A percentile compares a stretch with the other conserved stretches of the same genome.
Conservation (phyloP, 2,329 filamentous ascomycete genomes). For the Talaromyces rugulosus region DNA sequence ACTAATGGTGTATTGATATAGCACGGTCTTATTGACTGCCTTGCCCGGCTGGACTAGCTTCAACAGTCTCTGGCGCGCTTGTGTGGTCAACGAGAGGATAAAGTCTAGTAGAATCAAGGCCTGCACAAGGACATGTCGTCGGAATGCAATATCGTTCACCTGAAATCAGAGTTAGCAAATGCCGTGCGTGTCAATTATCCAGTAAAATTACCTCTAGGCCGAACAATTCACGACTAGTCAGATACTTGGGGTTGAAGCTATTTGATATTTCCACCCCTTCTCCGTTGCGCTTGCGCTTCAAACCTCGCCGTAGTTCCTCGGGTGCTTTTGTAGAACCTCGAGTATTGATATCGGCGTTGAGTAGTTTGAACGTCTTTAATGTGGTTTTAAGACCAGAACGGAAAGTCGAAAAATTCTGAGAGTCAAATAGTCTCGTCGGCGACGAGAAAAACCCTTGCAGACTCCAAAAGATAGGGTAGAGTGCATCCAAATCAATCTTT, state of each 20-base stretch:
- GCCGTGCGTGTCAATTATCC: conserved; percentile 1
- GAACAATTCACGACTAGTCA: conserved; percentile 96
- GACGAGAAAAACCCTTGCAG: conserved; percentile 89
- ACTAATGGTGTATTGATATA: conserved; percentile 72
- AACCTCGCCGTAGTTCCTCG: conserved; percentile 61
- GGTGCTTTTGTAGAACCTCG: conserved; percentile 52
- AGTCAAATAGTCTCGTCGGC: conserved; percentile 75
- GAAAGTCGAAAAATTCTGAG: conserved; percentile 62
- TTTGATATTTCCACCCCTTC: conserved; percentile 62
- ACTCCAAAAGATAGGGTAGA: conserved; percentile 94
- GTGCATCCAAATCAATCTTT: conserved; percentile 62
- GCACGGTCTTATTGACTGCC: conserved; percentile 79
- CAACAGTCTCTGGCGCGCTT: conserved; percentile 73
- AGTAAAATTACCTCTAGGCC: conserved; percentile 69
- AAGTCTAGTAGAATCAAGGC: conserved; percentile 94
- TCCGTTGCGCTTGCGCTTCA: conserved; percentile 66
- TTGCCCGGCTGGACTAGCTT: conserved; percentile 30
- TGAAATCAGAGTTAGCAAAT: conserved; percentile 29
- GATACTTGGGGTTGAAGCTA: conserved; percentile 93
- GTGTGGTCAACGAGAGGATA: conserved; percentile 79
- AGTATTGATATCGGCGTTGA: conserved; percentile 65
- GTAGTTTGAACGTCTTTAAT: conserved; percentile 69
- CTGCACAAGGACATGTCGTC: conserved; percentile 91
- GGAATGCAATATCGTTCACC: conserved; percentile 91
- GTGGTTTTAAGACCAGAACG: conserved; percentile 60